phyloP scores from a whole-genome alignment of 306 rosid species.

The Myrica gale region DNA sequence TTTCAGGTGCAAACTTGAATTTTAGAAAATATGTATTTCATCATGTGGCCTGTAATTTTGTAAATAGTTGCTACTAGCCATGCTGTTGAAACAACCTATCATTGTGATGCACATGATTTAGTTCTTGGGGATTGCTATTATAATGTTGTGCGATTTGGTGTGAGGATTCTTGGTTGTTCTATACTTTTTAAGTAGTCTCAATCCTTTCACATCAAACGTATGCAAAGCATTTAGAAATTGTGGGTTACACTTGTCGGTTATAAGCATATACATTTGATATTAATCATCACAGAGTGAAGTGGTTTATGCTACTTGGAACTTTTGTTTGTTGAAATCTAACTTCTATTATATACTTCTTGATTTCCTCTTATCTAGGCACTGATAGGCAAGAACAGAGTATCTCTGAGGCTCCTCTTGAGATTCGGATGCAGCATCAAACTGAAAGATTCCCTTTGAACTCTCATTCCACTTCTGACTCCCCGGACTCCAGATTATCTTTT shows the following conservation, averaged over 20 bases:
- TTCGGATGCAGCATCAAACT: slow-evolving; percentile 38
- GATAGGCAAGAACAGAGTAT: slow-evolving; percentile 38
- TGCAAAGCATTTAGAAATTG: slow-evolving; percentile 7
- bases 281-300: not conserved
- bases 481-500: slow-evolving; percentile 35
- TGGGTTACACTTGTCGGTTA: slow-evolving; percentile 10
- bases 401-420: slow-evolving; percentile 41
- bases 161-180: not conserved
- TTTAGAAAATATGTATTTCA: not conserved
- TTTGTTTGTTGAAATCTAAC: slow-evolving; percentile 12
- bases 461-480: slow-evolving; percentile 35
- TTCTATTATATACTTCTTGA: slow-evolving; percentile 9
- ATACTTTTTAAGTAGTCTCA: not conserved
- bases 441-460: slow-evolving; percentile 37
- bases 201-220: slow-evolving; percentile 7
- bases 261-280: slow-evolving; percentile 19
- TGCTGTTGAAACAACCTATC: not conserved
- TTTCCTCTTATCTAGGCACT: slow-evolving; percentile 39
- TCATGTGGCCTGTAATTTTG: not conserved
- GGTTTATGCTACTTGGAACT: slow-evolving; percentile 15
- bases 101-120: not conserved
- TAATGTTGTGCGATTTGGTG: not conserved
- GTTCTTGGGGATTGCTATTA: slow-evolving; percentile 5
- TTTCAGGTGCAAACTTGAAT: not conserved
- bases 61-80: not conserved